phyloP scores from a whole-genome alignment of 2,329 filamentous ascomycete genomes.

The Fusarium penzigii region DNA sequence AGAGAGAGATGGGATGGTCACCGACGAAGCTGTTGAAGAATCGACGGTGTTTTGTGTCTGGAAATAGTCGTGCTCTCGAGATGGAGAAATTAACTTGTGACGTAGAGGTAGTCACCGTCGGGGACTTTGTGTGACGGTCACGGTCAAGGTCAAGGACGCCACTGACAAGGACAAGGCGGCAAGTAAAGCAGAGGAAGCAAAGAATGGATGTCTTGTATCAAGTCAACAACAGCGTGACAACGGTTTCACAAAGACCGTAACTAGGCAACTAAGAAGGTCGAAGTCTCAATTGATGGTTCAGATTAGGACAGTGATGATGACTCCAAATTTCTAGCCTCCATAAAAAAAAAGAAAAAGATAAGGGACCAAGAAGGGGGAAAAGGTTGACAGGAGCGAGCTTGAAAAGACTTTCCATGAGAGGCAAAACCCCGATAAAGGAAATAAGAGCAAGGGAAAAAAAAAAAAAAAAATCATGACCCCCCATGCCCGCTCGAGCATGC shows the following conservation, averaged over 20 bases:
- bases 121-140: neutral
- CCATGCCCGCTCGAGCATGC: too few species aligned
- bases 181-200: neutral
- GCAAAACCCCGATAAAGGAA: too few species aligned
- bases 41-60: neutral
- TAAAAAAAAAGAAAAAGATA: conserved; percentile 4
- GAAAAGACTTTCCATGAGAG: too few species aligned
- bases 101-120: neutral
- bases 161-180: neutral
- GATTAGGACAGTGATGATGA: neutral
- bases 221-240: neutral
- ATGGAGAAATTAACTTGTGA: neutral
- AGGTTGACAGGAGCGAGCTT: too few species aligned
- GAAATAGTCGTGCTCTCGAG: neutral
- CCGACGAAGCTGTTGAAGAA: too few species aligned
- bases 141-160: neutral
- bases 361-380: neutral
- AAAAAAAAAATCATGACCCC: neutral
- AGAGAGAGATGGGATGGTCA: too few species aligned
- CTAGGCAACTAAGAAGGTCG: neutral
- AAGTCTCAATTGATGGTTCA: neutral
- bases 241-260: neutral
- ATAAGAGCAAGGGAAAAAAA: too few species aligned
- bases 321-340: too few species aligned
- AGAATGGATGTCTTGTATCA: neutral